A percentile compares a stretch with the other conserved stretches of the same genome.
These are phyloP conservation scores for Cyamopsis tetragonoloba DNA, from an alignment of 306 rosid species.

Conservation along the genomic window DNA sequence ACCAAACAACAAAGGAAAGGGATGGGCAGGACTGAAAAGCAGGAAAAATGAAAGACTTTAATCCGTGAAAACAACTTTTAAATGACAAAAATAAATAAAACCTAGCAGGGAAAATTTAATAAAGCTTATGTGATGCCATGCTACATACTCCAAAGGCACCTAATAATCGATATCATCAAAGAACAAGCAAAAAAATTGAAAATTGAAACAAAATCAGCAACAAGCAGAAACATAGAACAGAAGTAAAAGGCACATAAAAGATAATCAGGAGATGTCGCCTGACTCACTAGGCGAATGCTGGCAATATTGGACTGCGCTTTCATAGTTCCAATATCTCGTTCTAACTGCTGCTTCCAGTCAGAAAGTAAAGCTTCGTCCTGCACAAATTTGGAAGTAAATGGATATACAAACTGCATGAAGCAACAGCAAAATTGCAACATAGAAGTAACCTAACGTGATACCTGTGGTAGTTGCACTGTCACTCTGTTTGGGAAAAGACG, in stretches of 20 bases:
- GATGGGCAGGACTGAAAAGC: not conserved
- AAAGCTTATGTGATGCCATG: not conserved
- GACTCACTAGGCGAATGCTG: slow-evolving; percentile 69
- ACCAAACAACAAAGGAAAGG: not conserved
- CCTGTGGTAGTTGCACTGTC: slow-evolving; percentile 88
- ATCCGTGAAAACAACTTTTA: not conserved
- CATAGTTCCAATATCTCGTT: slow-evolving; percentile 79
- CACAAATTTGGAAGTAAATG: slow-evolving; percentile 6
- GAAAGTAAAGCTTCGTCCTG: slow-evolving; percentile 84
- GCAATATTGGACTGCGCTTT: slow-evolving; percentile 77
- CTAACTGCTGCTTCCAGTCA: slow-evolving; percentile 88
- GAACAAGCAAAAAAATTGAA: slow-evolving; percentile 7
- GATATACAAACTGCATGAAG: slow-evolving; percentile 8
- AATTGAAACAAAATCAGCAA: not conserved
- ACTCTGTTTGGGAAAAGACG: slow-evolving; percentile 94
- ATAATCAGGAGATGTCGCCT: slow-evolving; percentile 6
- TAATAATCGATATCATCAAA: not conserved
- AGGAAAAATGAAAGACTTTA: not conserved
- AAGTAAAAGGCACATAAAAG: not conserved
- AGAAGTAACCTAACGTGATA: slow-evolving; percentile 21
- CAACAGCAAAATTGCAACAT: slow-evolving; percentile 2
- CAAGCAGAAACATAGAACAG: slow-evolving; percentile 12
- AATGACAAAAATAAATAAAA: not conserved
- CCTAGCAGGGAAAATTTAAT: not conserved
- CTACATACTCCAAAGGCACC: not conserved